A percentile compares a stretch with the other conserved stretches of the same genome.
Evolutionary conservation across 2,329 filamentous ascomycete genomes (phyloP).

Genomic region (Verticillium nubilum): DNA sequence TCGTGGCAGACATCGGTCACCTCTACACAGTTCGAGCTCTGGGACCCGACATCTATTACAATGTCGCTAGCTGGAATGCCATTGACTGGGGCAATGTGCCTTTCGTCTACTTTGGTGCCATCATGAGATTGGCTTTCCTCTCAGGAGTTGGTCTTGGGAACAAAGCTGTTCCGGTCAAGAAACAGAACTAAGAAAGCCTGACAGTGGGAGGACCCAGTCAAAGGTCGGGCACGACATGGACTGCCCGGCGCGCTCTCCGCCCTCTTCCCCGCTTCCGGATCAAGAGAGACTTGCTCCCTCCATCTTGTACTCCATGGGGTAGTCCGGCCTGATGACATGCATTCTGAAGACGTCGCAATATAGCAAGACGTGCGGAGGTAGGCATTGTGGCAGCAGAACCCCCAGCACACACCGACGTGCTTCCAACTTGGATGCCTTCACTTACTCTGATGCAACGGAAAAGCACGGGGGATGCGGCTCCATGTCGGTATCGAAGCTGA

Average conservation of each 20-base stretch:
- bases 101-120: constrained; percentile 63
- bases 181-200: constrained; percentile 4
- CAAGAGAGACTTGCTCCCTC: neutral
- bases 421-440: neutral
- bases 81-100: constrained; percentile 65
- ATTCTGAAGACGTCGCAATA: neutral
- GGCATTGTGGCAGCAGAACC: constrained; percentile 1
- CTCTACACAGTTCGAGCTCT: constrained; percentile 59
- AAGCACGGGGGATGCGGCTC: neutral
- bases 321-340: neutral
- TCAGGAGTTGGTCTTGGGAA: constrained; percentile 45
- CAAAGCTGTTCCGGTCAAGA: constrained; percentile 7
- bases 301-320: neutral
- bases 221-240: neutral
- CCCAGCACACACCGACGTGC: constrained; percentile 9
- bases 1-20: constrained; percentile 74
- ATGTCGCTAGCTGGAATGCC: constrained; percentile 56
- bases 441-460: neutral
- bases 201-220: neutral
- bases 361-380: neutral
- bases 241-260: neutral
- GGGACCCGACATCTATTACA: constrained; percentile 59
- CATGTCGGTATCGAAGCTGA: neutral
- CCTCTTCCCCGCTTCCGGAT: neutral
- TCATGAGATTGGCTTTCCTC: constrained; percentile 54